Evolutionary conservation across 371 early-diverging fungal genomes (phyloP), one percentile per base, ranked within the genome.

Genomic region (Mortierella sp.): DNA sequence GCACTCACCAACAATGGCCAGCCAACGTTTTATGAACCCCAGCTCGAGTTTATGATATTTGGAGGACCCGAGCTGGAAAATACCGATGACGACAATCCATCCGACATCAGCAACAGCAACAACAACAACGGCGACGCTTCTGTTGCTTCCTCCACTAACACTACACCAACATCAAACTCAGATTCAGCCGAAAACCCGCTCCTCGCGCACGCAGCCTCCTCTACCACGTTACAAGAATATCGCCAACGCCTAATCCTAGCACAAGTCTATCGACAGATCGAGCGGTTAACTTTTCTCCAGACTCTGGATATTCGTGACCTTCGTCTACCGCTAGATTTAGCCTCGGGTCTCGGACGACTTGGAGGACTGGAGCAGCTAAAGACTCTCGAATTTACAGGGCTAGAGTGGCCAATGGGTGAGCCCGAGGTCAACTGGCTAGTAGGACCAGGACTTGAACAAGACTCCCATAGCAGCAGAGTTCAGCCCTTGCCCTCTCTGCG

Each of bases 211-310:
- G 14, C 47, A 39, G 28, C 28, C 4, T 68, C 70, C 16, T 57
- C 67, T 3, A 11, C 57, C 1, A 55, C 74, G 6, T 35, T 66
- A 12, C 70, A 70, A 47, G 67, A 63, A 43, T 77, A 77, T 63
- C 71, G 77, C 30, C 72, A 68, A 24, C 68, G 54, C 9, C 32
- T 77, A 26, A 64, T 77, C 26, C 20, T 64, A 6, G 8, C 64
- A 4, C 77, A 71, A 40, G 4, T 71, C 16, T 77, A 68, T 43
- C 67, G 68, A 20, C 77, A 77, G 45, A 71, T 77, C 18, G 72
- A 64, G 58, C 67, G 62, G 5, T 30, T 77, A 10, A 28, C 18
- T 1, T 24, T 39, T 2, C 64, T 77, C 10, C 40, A 59, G 60
- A 55, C 24, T 8, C 28, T 77, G 63, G 68, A 68, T 47, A 67